Conservation (phyloP, 2,329 filamentous ascomycete genomes). For the Botryotinia globosa region DNA sequence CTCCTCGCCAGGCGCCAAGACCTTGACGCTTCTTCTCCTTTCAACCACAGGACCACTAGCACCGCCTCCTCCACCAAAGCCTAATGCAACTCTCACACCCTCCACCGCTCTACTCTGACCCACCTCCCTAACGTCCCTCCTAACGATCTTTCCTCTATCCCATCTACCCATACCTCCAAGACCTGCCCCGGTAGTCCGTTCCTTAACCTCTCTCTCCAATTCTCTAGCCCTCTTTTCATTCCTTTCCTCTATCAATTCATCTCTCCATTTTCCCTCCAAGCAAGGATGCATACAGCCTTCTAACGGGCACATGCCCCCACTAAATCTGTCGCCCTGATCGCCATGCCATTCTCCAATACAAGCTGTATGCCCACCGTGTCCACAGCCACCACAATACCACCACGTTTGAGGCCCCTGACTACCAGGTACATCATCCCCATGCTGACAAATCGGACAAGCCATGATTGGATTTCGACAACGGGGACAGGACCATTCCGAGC, state of each 20-base stretch:
- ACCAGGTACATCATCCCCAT: conserved; percentile 35
- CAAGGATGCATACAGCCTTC: conserved; percentile 65
- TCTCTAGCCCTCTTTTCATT: conserved; percentile 44
- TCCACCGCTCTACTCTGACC: conserved; percentile 60
- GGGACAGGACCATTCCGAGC: conserved; percentile 56
- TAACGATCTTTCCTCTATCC: conserved; percentile 36
- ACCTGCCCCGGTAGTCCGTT: conserved; percentile 22
- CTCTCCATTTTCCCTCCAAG: conserved; percentile 54
- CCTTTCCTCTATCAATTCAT: conserved; percentile 43
- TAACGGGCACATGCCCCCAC: conserved; percentile 59
- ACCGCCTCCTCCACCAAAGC: conserved; percentile 26
- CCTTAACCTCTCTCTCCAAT: conserved; percentile 40
- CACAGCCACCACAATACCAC: conserved; percentile 63
- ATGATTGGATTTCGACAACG: conserved; percentile 53
- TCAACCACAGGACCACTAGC: conserved; percentile 45
- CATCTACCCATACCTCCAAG: neutral
- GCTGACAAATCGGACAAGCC: conserved; percentile 58
- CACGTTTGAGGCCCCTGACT: conserved; percentile 39
- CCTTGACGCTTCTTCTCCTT: conserved; percentile 63
- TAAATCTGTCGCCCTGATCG: conserved; percentile 35
- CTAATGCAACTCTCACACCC: conserved; percentile 53
- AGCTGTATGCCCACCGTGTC: conserved; percentile 59
- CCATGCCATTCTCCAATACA: conserved; percentile 61
- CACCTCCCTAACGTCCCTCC: conserved; percentile 53
- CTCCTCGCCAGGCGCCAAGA: conserved; percentile 42